These are phyloP conservation scores for Populus deltoides DNA, from an alignment of 345 rosid genomes.

Conservation along the genomic window DNA sequence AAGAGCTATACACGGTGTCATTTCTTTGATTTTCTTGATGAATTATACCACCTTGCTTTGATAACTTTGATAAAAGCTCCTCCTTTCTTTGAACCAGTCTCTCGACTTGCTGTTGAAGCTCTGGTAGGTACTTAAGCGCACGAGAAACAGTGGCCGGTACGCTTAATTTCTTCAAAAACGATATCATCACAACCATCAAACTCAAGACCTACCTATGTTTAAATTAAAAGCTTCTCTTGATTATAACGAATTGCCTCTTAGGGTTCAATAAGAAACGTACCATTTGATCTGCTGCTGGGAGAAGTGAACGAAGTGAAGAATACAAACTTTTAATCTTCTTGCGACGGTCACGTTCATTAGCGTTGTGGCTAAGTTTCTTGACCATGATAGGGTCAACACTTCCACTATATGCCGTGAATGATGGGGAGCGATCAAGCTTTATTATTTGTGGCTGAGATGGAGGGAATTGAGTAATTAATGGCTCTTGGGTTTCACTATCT, in stretches of 20 bases:
- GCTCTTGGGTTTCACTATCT: background rate
- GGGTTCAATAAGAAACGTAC: constrained; percentile 22
- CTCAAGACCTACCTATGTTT: too few relatives aligned
- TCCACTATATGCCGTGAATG: background rate
- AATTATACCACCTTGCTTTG: constrained; percentile 14
- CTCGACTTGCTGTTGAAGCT: constrained; percentile 42
- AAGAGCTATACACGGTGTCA: background rate
- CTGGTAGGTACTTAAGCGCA: constrained; percentile 59
- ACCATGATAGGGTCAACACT: constrained; percentile 14
- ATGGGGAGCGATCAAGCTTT: constrained; percentile 14
- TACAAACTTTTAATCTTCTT: constrained; percentile 55
- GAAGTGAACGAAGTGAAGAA: constrained; percentile 57
- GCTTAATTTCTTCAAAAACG: constrained; percentile 48
- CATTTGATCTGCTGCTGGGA: constrained; percentile 49
- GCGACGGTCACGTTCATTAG: constrained; percentile 64
- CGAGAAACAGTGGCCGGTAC: constrained; percentile 44
- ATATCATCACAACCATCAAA: background rate
- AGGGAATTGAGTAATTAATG: background rate
- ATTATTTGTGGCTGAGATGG: background rate
- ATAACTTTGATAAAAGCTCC: constrained; percentile 38
- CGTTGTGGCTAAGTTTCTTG: constrained; percentile 73
- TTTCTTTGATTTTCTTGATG: constrained; percentile 25
- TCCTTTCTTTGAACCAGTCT: constrained; percentile 37
- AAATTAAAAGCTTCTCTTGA: too few relatives aligned
- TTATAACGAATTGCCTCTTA: background rate